phyloP scores from a whole-genome alignment of 495 filamentous ascomycete species.

The Penicillium atrosanguineum region DNA sequence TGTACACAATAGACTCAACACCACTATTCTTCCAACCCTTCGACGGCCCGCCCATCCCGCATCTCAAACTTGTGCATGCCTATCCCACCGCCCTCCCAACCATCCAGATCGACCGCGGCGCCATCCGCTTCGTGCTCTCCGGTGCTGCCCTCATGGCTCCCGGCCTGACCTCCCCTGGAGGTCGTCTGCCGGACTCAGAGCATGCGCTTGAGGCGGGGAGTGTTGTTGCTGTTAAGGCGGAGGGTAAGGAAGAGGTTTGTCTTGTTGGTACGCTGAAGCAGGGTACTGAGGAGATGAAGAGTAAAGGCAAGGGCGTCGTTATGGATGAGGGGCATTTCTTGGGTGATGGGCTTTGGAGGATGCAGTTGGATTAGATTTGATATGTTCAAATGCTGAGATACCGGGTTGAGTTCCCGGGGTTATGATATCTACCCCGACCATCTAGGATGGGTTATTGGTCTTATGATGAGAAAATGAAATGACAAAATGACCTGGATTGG shows the following conservation, averaged over 20 bases:
- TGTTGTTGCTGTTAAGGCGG: constrained; percentile 83
- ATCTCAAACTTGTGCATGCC: constrained; percentile 72
- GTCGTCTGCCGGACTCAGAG: constrained; percentile 63
- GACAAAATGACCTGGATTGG: no score
- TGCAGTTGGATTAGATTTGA: constrained; percentile 60
- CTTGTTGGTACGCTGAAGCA: constrained; percentile 81
- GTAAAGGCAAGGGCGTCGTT: constrained; percentile 86
- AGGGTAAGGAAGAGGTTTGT: constrained; percentile 91
- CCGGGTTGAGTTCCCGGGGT: no score
- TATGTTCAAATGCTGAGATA: background rate
- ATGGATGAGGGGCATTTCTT: constrained; percentile 92
- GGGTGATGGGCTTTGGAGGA: constrained; percentile 90
- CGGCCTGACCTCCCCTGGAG: constrained; percentile 79
- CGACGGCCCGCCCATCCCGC: constrained; percentile 73
- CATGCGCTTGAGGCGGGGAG: constrained; percentile 64
- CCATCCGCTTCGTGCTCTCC: constrained; percentile 91
- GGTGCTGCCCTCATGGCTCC: constrained; percentile 96
- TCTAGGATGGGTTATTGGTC: no score
- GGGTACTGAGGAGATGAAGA: constrained; percentile 89
- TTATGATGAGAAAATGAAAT: no score
- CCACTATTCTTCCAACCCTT: constrained; percentile 92
- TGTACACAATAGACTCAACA: constrained; percentile 74
- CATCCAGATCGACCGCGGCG: constrained; percentile 82
- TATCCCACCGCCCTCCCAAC: constrained; percentile 47
- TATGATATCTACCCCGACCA: no score